These are phyloP conservation scores for Apiotrichum veenhuisii DNA, from an alignment of 1,284 basidiomycete genomes.

Conservation along the genomic window DNA sequence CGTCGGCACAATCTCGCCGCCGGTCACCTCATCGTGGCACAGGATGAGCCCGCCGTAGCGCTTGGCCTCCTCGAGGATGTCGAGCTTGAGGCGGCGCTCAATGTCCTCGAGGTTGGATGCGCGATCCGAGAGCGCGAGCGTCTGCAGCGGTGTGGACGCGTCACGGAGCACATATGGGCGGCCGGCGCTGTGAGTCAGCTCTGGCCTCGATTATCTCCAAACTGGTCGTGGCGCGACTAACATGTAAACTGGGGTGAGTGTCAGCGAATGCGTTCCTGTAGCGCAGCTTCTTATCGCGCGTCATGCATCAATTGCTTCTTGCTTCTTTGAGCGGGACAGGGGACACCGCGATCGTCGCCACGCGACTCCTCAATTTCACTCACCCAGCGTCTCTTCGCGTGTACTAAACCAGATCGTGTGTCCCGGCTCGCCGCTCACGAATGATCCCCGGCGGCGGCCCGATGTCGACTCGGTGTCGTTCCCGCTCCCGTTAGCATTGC, in stretches of 20 bases:
- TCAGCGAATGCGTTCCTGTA: no score
- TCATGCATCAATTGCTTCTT: no score
- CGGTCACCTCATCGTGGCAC: slow-evolving; percentile 74
- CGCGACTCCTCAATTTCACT: slow-evolving; percentile 8
- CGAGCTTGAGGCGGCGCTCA: slow-evolving; percentile 82
- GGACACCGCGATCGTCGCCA: no score
- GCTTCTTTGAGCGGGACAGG: no score
- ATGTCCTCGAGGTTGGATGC: slow-evolving; percentile 95
- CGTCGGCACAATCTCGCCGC: slow-evolving; percentile 81
- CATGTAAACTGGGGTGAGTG: slow-evolving; percentile 36
- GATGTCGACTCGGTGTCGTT: no score
- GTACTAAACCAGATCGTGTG: slow-evolving; percentile 55
- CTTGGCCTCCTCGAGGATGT: slow-evolving; percentile 84
- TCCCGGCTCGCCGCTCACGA: slow-evolving; percentile 14
- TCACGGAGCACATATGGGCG: slow-evolving; percentile 95
- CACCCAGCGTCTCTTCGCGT: slow-evolving; percentile 51
- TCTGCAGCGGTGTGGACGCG: slow-evolving; percentile 74
- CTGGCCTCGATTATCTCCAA: slow-evolving; percentile 14
- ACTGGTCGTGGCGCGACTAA: slow-evolving; percentile 8
- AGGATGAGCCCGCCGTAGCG: slow-evolving; percentile 86
- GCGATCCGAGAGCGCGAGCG: slow-evolving; percentile 79
- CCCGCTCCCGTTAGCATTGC: slow-evolving; percentile 1
- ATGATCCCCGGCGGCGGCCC: slow-evolving; percentile 13
- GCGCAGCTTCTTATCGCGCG: no score
- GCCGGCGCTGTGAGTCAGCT: slow-evolving; percentile 78